Evolutionary conservation across 2,329 filamentous ascomycete species (phyloP).

Genomic region (Ceratocystis variospora): DNA sequence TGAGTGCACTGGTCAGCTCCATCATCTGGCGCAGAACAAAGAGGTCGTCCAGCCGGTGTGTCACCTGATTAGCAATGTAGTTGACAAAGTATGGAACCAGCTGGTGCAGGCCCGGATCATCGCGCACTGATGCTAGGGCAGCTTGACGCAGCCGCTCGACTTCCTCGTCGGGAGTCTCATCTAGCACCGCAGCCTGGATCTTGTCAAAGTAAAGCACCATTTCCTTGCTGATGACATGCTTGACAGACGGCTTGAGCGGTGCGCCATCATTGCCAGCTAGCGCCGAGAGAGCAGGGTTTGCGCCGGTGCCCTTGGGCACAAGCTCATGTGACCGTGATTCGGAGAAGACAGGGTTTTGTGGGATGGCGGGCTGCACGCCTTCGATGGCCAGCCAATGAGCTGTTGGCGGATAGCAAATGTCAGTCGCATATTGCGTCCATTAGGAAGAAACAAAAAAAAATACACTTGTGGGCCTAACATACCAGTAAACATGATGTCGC

Average conservation of each 20-base stretch:
- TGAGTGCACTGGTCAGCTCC: conserved; percentile 71
- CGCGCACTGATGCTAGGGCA: conserved; percentile 69
- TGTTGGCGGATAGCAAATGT: conserved; percentile 27
- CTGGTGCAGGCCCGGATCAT: conserved; percentile 88
- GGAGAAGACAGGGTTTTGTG: conserved; percentile 81
- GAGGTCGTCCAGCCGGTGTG: conserved; percentile 78
- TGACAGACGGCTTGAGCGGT: conserved; percentile 76
- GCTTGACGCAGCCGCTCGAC: conserved; percentile 60
- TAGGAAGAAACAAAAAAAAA: too few relatives aligned
- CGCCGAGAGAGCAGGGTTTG: conserved; percentile 64
- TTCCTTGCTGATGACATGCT: conserved; percentile 92
- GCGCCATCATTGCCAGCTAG: conserved; percentile 37
- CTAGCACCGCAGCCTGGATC: conserved; percentile 74
- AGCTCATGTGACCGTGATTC: conserved; percentile 76
- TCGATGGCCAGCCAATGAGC: conserved; percentile 97
- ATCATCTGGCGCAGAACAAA: conserved; percentile 87
- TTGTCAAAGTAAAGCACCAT: conserved; percentile 95
- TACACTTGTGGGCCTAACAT: conserved; percentile 22
- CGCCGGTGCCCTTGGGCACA: conserved; percentile 76
- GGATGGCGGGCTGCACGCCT: conserved; percentile 90
- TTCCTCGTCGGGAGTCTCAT: conserved; percentile 73
- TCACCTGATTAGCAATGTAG: conserved; percentile 91
- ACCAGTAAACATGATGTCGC: conserved; percentile 88
- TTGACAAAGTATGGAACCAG: conserved; percentile 93
- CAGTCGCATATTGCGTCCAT: neutral